phyloP scores from a whole-genome alignment of 495 filamentous ascomycete genomes.

The Rusavskia elegans region DNA sequence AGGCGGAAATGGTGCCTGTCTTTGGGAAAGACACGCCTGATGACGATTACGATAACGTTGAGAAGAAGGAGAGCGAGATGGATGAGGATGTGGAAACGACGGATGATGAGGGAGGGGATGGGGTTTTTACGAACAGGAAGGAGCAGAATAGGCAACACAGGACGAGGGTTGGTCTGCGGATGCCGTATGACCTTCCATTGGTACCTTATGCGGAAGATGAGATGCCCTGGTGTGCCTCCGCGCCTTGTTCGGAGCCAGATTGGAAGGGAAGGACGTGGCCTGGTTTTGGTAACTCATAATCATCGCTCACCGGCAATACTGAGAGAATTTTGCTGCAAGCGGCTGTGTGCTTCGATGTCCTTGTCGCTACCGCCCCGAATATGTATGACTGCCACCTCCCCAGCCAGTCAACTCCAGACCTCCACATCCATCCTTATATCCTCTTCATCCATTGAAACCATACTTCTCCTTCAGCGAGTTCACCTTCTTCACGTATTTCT shows the following conservation, averaged over 20 bases:
- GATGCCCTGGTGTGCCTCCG: constrained; percentile 66
- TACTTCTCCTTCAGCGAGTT: constrained; percentile 45
- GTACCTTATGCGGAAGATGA: constrained; percentile 45
- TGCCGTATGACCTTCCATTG: constrained; percentile 75
- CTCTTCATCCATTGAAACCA: not conserved
- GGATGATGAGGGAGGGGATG: not conserved
- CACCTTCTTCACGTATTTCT: constrained; percentile 57
- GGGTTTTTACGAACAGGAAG: not conserved
- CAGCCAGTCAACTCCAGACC: too few relatives aligned
- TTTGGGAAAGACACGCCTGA: constrained; percentile 44
- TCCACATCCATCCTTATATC: not conserved
- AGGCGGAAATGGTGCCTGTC: constrained; percentile 46
- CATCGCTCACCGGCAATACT: not conserved
- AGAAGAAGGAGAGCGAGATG: constrained; percentile 3
- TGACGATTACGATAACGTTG: not conserved
- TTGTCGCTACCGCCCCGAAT: too few relatives aligned
- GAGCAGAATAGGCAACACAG: not conserved
- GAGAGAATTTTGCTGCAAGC: too few relatives aligned
- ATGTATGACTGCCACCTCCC: too few relatives aligned
- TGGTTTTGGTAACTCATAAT: constrained; percentile 2
- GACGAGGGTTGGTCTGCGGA: constrained; percentile 46
- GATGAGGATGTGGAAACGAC: not conserved
- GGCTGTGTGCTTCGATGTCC: too few relatives aligned
- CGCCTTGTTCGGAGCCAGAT: constrained; percentile 45
- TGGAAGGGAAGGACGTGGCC: constrained; percentile 47